These are phyloP conservation scores for Aspergillus puulaauensis DNA, from an alignment of 2,329 filamentous ascomycete genomes.

Conservation along the genomic window DNA sequence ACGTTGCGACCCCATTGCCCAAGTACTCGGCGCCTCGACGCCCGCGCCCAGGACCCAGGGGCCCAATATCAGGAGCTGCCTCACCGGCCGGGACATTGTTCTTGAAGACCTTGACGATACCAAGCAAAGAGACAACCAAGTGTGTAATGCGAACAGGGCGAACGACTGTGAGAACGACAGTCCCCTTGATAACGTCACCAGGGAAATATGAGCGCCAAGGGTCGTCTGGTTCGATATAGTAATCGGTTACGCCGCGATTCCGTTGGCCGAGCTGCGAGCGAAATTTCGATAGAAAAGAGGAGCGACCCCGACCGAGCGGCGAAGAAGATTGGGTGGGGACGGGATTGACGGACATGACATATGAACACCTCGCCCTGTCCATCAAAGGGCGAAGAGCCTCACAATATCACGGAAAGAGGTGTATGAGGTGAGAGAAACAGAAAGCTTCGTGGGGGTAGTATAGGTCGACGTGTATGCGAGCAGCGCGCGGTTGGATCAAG, in stretches of 20 bases:
- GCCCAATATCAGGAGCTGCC: slow-evolving; percentile 48
- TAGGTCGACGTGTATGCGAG: too few species aligned
- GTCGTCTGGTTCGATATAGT: slow-evolving; percentile 62
- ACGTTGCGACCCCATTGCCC: slow-evolving; percentile 63
- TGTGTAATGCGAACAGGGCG: slow-evolving; percentile 64
- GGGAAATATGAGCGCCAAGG: slow-evolving; percentile 63
- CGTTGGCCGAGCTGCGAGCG: slow-evolving; percentile 54
- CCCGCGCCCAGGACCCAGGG: slow-evolving; percentile 55
- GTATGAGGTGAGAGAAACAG: not conserved
- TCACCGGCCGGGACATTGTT: slow-evolving; percentile 59
- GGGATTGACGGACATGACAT: slow-evolving; percentile 45
- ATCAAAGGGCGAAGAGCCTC: slow-evolving; percentile 27
- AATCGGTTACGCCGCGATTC: slow-evolving; percentile 60
- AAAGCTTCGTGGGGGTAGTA: not conserved
- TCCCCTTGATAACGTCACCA: slow-evolving; percentile 62
- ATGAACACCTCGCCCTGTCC: slow-evolving; percentile 31
- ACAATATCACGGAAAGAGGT: slow-evolving; percentile 4
- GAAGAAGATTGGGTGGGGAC: slow-evolving; percentile 31
- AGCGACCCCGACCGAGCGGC: slow-evolving; percentile 41
- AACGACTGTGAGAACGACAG: slow-evolving; percentile 58
- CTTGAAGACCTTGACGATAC: slow-evolving; percentile 65
- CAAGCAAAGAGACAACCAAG: slow-evolving; percentile 62
- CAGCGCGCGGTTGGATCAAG: slow-evolving; percentile 1
- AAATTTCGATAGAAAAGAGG: slow-evolving; percentile 53
- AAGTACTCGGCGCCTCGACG: slow-evolving; percentile 55